phyloP scores from a whole-genome alignment of 257 asterid species.

The Fraxinus quadrangulata region DNA sequence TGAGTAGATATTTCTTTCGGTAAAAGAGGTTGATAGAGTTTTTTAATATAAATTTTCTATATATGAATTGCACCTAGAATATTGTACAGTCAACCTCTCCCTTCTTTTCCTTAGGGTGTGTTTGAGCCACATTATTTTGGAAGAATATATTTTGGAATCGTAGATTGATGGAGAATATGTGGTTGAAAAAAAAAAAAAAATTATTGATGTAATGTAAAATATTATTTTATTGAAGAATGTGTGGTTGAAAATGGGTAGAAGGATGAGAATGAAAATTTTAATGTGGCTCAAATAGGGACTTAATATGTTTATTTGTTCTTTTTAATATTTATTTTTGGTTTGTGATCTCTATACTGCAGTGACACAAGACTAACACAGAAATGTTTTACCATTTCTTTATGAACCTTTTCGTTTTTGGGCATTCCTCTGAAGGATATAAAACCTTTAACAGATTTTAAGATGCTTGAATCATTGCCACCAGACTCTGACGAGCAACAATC shows the following conservation, averaged over 20 bases:
- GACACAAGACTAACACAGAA: neutral
- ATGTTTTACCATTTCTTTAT: neutral
- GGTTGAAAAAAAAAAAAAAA: too few relatives aligned
- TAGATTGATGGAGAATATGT: too few relatives aligned
- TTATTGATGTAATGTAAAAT: too few relatives aligned
- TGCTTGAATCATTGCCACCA: constrained; percentile 72
- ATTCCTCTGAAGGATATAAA: constrained; percentile 15
- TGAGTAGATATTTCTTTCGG: neutral
- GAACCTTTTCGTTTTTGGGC: neutral
- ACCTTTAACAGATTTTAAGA: constrained; percentile 57
- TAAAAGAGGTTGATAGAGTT: neutral
- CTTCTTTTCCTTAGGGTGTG: neutral
- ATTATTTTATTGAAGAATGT: too few relatives aligned
- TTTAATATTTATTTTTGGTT: neutral
- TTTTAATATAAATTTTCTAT: too few relatives aligned
- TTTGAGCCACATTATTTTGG: too few relatives aligned
- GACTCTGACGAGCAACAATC: constrained; percentile 93
- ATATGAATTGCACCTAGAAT: neutral
- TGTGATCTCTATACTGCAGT: neutral
- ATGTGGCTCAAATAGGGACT: too few relatives aligned
- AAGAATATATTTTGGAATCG: too few relatives aligned
- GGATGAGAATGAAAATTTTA: too few relatives aligned
- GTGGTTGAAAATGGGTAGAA: too few relatives aligned
- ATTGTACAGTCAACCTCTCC: neutral
- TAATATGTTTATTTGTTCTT: neutral